Evolutionary conservation across 208 protist species (phyloP).

Genomic region (Trypanosoma vivax): DNA sequence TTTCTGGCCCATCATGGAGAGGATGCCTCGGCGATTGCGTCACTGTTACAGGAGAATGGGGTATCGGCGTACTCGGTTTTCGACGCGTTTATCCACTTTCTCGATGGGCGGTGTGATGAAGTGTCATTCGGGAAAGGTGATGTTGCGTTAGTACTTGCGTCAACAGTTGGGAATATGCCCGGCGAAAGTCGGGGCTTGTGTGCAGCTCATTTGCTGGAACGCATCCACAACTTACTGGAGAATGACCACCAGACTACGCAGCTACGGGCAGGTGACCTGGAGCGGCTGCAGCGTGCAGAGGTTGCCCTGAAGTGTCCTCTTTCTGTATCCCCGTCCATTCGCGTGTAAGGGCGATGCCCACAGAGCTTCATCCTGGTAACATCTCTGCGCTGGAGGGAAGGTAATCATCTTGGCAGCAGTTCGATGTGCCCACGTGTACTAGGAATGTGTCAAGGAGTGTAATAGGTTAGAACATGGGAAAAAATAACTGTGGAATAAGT

Average conservation of each 20-base stretch:
- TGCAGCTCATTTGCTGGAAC: constrained; percentile 54
- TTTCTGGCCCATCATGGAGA: constrained; percentile 50
- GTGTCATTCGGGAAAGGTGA: constrained; percentile 27
- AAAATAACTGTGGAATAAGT: too few species aligned
- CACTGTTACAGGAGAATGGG: constrained; percentile 29
- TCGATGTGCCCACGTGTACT: too few species aligned
- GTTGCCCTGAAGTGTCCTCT: constrained; percentile 19
- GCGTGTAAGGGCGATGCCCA: not conserved
- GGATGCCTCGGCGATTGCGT: constrained; percentile 17
- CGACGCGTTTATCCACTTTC: constrained; percentile 42
- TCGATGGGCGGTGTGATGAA: constrained; percentile 29
- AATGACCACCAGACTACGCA: constrained; percentile 26
- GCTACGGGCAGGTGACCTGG: constrained; percentile 30
- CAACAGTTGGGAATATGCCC: constrained; percentile 24
- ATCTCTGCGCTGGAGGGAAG: too few species aligned
- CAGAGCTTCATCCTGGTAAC: too few species aligned
- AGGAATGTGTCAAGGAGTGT: too few species aligned
- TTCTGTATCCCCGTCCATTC: constrained; percentile 4
- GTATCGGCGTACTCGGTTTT: constrained; percentile 41
- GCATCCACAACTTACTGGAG: constrained; percentile 45
- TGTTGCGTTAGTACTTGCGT: constrained; percentile 32
- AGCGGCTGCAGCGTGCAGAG: constrained; percentile 25
- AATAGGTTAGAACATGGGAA: too few species aligned
- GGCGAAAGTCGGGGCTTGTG: constrained; percentile 35
- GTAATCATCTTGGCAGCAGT: too few species aligned